phyloP scores from a whole-genome alignment of 106 monocot species.

The Vanilla planifolia region DNA sequence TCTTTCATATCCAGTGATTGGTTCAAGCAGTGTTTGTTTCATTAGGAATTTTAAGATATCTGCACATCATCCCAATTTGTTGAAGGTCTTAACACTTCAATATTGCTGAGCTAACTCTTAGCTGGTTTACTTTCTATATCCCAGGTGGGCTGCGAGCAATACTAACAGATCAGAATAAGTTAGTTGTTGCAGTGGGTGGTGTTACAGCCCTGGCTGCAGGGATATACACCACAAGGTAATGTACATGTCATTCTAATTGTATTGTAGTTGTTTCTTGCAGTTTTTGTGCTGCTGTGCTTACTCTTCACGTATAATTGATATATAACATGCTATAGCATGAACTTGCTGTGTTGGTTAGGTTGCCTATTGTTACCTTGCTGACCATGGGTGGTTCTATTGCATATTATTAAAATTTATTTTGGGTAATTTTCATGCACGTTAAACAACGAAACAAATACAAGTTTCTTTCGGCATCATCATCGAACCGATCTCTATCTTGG shows the following conservation, averaged over 20 bases:
- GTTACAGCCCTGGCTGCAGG: constrained; percentile 92
- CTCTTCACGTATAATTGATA: no score
- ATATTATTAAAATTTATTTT: no score
- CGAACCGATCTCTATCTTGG: no score
- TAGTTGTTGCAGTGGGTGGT: constrained; percentile 88
- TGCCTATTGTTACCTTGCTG: no score
- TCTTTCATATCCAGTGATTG: background rate
- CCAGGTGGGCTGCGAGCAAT: constrained; percentile 77
- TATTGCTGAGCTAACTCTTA: background rate
- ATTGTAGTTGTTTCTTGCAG: background rate
- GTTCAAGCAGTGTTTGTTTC: constrained; percentile 2
- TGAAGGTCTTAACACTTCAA: background rate
- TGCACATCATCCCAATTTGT: background rate
- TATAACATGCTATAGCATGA: no score
- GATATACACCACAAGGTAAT: constrained; percentile 86
- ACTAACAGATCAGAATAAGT: constrained; percentile 90
- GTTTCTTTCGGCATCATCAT: no score
- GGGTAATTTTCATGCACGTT: no score
- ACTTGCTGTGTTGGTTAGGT: no score
- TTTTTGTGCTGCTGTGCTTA: no score
- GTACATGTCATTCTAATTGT: background rate
- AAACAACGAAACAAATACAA: no score
- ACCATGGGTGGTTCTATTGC: no score
- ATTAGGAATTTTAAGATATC: background rate
- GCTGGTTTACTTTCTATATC: constrained; percentile 6